Evolutionary conservation across 345 rosid genomes (phyloP).

Genomic region (Raphanus raphanistrum): DNA sequence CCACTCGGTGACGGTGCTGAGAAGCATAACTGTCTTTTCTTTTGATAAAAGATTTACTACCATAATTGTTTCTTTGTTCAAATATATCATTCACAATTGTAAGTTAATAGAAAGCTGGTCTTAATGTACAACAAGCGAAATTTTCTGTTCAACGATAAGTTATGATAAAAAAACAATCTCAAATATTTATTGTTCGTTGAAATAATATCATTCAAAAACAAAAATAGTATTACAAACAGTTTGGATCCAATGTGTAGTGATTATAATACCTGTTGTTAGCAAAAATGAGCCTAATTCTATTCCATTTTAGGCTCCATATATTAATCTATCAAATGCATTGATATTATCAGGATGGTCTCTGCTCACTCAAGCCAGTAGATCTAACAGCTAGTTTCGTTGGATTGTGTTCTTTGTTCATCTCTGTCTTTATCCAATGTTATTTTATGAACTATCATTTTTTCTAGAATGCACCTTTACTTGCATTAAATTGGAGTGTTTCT

Average conservation of each 20-base stretch:
- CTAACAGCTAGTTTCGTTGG: constrained; percentile 47
- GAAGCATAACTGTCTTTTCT: constrained; percentile 10
- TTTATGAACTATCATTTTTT: background rate
- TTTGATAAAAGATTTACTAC: too few species aligned
- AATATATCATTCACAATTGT: constrained; percentile 23
- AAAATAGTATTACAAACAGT: too few species aligned
- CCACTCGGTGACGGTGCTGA: constrained; percentile 31
- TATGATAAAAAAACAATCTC: background rate
- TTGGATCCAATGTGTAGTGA: too few species aligned
- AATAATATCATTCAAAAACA: too few species aligned
- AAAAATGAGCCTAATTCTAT: background rate
- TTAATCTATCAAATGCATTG: background rate
- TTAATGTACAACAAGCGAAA: constrained; percentile 9
- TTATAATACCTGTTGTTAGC: background rate
- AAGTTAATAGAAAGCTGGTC: background rate
- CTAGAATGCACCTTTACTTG: background rate
- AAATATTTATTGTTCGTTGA: background rate
- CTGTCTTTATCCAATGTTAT: background rate
- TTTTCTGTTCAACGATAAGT: background rate
- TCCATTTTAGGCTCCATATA: constrained; percentile 5
- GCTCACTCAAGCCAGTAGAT: constrained; percentile 84
- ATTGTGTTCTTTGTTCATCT: background rate
- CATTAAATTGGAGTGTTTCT: background rate
- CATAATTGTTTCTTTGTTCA: background rate
- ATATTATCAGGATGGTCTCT: constrained; percentile 62